A percentile compares a stretch with the other conserved stretches of the same genome.
Conservation (phyloP, 2,329 filamentous ascomycete genomes). For the Cercospora zeae-maydis region DNA sequence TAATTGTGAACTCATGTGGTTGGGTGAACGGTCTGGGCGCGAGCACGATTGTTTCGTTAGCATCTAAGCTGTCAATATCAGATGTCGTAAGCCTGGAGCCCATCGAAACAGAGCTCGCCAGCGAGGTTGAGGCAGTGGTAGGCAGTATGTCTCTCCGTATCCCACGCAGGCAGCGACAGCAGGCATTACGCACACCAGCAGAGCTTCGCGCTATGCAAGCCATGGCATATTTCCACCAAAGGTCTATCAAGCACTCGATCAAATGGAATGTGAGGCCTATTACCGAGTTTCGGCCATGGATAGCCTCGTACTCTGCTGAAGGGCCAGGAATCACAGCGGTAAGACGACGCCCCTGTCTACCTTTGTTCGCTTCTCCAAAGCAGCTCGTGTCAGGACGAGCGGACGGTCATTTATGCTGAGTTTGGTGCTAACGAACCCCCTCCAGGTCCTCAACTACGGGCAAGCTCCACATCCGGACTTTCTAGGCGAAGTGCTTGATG, state of each 20-base stretch:
- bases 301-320: conserved; percentile 56
- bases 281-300: conserved; percentile 56
- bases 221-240: conserved; percentile 72
- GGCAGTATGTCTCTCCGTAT: conserved; percentile 47
- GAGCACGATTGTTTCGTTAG: conserved; percentile 59
- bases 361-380: background rate
- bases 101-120: conserved; percentile 51
- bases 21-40: conserved; percentile 71
- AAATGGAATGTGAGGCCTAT: conserved; percentile 56
- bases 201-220: conserved; percentile 70
- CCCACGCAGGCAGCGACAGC: conserved; percentile 58
- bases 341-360: background rate
- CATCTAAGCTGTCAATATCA: conserved; percentile 53
- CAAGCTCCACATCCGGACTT: conserved; percentile 58
- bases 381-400: background rate
- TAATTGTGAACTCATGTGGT: conserved; percentile 71
- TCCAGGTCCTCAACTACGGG: conserved; percentile 60
- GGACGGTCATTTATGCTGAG: background rate
- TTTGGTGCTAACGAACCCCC: background rate
- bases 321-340: conserved; percentile 55
- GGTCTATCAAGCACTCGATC: background rate
- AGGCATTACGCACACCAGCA: conserved; percentile 57
- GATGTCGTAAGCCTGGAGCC: conserved; percentile 67
- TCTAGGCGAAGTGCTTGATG: conserved; percentile 64
- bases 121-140: conserved; percentile 25